phyloP scores from a whole-genome alignment of 306 rosid species.

The Pyrus communis region DNA sequence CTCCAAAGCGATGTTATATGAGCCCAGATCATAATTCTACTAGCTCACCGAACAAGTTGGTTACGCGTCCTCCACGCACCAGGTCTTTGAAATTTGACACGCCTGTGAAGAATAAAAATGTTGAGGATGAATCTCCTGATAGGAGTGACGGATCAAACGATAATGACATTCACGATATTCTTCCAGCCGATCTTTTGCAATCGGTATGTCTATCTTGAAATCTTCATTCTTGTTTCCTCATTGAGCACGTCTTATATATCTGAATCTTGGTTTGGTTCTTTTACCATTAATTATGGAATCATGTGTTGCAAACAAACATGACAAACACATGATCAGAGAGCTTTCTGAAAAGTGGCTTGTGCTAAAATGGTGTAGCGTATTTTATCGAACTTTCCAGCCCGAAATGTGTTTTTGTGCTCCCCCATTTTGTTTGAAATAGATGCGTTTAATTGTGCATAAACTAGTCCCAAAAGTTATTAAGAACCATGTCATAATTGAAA shows the following conservation, averaged over 20 bases:
- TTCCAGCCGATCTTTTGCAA: conserved; percentile 50
- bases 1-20: conserved; percentile 47
- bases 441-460: neutral
- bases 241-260: neutral
- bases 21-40: conserved; percentile 33
- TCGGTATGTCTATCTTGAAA: conserved; percentile 47
- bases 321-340: neutral
- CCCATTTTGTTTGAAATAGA: neutral
- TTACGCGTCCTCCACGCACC: conserved; percentile 45
- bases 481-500: neutral
- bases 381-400: neutral
- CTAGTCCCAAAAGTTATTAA: too few relatives aligned
- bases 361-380: neutral
- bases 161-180: conserved; percentile 41
- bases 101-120: conserved; percentile 45
- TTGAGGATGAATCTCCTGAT: conserved; percentile 16
- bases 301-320: neutral
- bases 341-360: neutral
- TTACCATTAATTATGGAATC: neutral
- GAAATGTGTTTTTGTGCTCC: neutral
- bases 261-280: neutral
- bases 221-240: neutral
- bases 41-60: conserved; percentile 38
- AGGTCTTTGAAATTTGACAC: conserved; percentile 67
- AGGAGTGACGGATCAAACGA: conserved; percentile 13